These are phyloP conservation scores for Cytidiella melzeri DNA, from an alignment of 768 basidiomycete genomes.

Conservation along the genomic window DNA sequence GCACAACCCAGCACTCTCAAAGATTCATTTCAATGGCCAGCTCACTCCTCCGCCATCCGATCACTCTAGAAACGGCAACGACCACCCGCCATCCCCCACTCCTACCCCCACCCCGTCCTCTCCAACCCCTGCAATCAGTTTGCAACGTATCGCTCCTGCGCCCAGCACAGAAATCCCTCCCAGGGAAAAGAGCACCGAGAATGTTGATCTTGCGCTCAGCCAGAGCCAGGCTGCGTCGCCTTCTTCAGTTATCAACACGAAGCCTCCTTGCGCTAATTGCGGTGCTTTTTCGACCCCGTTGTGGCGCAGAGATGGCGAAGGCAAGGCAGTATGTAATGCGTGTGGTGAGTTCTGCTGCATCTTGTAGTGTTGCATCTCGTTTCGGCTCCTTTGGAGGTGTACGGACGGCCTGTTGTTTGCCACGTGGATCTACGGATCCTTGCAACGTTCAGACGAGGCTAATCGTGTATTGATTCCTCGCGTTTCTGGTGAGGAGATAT, in stretches of 20 bases:
- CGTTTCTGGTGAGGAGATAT: conserved; percentile 11
- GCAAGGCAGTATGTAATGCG: conserved; percentile 83
- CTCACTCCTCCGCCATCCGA: conserved; percentile 25
- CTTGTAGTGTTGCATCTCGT: conserved; percentile 20
- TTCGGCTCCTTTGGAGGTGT: conserved; percentile 17
- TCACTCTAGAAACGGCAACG: conserved; percentile 21
- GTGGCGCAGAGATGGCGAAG: conserved; percentile 78
- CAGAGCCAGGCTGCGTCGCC: conserved; percentile 9
- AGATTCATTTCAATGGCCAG: conserved; percentile 36
- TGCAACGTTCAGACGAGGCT: conserved; percentile 14
- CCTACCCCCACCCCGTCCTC: conserved; percentile 14
- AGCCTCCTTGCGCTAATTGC: conserved; percentile 57
- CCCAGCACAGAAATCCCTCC: conserved; percentile 21
- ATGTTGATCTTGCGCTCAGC: conserved; percentile 18
- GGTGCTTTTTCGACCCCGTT: conserved; percentile 74
- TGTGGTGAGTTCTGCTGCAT: conserved; percentile 65
- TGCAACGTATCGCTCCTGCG: conserved; percentile 27
- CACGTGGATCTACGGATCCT: conserved; percentile 32
- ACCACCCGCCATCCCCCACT: conserved; percentile 9
- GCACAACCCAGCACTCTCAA: conserved; percentile 41
- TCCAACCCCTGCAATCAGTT: conserved; percentile 14
- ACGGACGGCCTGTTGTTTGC: conserved; percentile 17
- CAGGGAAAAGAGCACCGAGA: conserved; percentile 19
- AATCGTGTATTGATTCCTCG: conserved; percentile 25
- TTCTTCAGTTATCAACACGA: conserved; percentile 8